These are phyloP conservation scores for Paecilomyces formosus DNA, from an alignment of 2,329 filamentous ascomycete genomes.

Conservation along the genomic window DNA sequence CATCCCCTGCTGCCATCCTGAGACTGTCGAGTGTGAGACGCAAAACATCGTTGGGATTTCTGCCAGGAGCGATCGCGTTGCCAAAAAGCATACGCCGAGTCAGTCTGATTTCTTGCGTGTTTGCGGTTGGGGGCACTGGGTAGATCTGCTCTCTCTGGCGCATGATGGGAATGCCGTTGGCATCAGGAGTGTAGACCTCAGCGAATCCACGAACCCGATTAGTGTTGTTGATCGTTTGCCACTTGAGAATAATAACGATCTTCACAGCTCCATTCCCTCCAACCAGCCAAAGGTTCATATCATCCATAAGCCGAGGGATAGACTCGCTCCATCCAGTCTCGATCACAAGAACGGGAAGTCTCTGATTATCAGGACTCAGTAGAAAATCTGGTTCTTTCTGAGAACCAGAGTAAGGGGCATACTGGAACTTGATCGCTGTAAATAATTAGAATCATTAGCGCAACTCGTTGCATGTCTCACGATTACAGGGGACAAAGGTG, in stretches of 20 bases:
- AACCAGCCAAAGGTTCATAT: slow-evolving; percentile 2
- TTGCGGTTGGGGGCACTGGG: not conserved
- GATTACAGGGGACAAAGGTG: not conserved
- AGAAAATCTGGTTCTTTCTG: slow-evolving; percentile 1
- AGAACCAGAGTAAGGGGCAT: not conserved
- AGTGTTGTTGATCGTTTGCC: not conserved
- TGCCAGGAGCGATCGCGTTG: not conserved
- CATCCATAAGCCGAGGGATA: not conserved
- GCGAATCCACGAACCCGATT: not conserved
- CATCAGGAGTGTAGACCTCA: not conserved
- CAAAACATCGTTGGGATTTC: not conserved
- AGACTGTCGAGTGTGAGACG: not conserved
- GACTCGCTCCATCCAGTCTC: not conserved
- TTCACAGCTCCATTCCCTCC: not conserved
- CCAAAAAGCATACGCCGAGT: not conserved
- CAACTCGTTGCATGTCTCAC: too few relatives aligned
- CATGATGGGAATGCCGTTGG: not conserved
- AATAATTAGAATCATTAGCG: not conserved
- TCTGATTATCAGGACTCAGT: not conserved
- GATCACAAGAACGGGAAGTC: not conserved
- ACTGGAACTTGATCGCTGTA: not conserved
- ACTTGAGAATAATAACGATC: not conserved
- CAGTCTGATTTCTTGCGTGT: not conserved
- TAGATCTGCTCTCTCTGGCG: not conserved
- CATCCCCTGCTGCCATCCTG: not conserved